phyloP scores from a whole-genome alignment of 2,329 filamentous ascomycete genomes.

The Bipolaris cookei region DNA sequence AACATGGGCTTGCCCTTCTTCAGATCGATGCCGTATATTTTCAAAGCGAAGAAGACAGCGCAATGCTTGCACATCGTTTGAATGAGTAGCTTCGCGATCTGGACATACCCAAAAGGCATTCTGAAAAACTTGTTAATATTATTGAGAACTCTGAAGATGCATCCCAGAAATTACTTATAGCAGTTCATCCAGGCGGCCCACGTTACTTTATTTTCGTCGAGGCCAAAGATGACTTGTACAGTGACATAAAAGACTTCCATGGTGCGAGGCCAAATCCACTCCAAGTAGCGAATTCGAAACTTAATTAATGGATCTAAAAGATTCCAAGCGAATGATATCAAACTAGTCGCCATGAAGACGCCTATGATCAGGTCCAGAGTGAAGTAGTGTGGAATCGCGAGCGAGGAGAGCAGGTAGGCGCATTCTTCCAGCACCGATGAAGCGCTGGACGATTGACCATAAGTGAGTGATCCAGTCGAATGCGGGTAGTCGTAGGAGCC shows the following conservation, averaged over 20 bases:
- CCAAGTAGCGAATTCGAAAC: not conserved
- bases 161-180: not conserved
- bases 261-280: not conserved
- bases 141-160: not conserved
- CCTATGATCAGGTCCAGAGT: not conserved
- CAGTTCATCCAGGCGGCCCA: constrained; percentile 2
- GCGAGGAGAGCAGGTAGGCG: not conserved
- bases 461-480: too few species aligned
- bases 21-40: not conserved
- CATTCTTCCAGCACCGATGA: not conserved
- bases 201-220: not conserved
- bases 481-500: constrained; percentile 1
- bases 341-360: not conserved
- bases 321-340: not conserved
- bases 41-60: not conserved
- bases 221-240: not conserved
- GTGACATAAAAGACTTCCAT: not conserved
- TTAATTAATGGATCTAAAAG: not conserved
- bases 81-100: not conserved
- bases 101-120: not conserved
- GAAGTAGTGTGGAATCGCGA: constrained; percentile 2
- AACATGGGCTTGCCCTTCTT: not conserved
- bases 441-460: not conserved
- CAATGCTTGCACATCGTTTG: not conserved
- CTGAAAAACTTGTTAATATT: not conserved